Conservation (phyloP, 306 rosid species). For the Fragaria vesca region DNA sequence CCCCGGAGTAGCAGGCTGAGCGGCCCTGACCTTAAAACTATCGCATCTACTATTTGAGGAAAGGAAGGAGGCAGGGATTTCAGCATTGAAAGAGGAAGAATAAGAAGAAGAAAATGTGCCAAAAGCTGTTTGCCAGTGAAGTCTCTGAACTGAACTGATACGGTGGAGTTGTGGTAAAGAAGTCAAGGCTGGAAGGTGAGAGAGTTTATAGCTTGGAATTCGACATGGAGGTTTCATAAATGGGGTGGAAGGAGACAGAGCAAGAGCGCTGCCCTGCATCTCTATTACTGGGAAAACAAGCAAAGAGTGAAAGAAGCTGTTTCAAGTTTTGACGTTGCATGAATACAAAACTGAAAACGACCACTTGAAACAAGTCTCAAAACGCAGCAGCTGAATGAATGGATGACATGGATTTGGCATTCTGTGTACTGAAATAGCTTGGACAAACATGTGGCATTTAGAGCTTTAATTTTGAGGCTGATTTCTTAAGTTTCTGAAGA, state of each 20-base stretch:
- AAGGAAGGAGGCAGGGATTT: slow-evolving; percentile 27
- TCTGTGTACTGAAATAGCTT: slow-evolving; percentile 11
- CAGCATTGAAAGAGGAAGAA: slow-evolving; percentile 15
- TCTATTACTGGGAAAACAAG: slow-evolving; percentile 8
- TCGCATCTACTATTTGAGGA: slow-evolving; percentile 24
- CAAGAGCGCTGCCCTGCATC: slow-evolving; percentile 34
- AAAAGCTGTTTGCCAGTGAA: background rate
- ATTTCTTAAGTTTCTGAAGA: background rate
- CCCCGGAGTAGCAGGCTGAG: slow-evolving; percentile 23
- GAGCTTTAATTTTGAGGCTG: slow-evolving; percentile 11
- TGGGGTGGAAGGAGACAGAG: slow-evolving; percentile 29
- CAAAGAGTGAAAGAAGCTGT: background rate
- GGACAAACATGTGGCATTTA: slow-evolving; percentile 10
- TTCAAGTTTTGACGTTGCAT: slow-evolving; percentile 18
- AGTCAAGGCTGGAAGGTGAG: background rate
- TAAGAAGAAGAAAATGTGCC: slow-evolving; percentile 24
- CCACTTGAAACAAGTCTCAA: background rate
- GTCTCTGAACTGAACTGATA: slow-evolving; percentile 14
- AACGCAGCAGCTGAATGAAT: slow-evolving; percentile 3
- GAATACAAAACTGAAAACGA: slow-evolving; percentile 15
- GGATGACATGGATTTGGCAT: slow-evolving; percentile 10
- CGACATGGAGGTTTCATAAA: slow-evolving; percentile 21
- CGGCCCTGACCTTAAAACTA: slow-evolving; percentile 36
- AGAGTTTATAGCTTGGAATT: slow-evolving; percentile 11
- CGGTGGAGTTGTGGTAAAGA: background rate